Evolutionary conservation across 805 yeast genomes (phyloP), one percentile per base, ranked within the genome.

Genomic region (Vanderwaltozyma tropicalis): DNA sequence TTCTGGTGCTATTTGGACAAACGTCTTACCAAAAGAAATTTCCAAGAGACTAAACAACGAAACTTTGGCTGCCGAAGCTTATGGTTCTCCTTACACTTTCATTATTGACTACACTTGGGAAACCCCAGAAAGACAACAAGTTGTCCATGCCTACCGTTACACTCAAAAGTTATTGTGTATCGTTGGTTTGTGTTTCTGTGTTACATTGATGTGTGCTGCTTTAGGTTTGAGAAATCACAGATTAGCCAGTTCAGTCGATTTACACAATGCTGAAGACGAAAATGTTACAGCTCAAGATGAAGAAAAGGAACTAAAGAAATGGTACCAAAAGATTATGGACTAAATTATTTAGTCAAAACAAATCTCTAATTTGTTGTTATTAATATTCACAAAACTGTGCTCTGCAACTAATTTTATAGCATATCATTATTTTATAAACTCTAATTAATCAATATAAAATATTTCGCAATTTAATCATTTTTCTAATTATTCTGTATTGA

Each of bases 1-100:
- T 18, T 68, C 83, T 16, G 86, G 85, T 46, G 84, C 85, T 22
- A 66, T 80, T 31, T 80, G 85, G 85, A 72, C 82, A 12, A 74
- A 78, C 45, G 50, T 62, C 12, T 61, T 77, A 49, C 78, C 74
- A 40, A 46, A 47, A 19, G 57, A 67, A 44, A 61, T 77, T 25
- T 40, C 44, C 20, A 59, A 61, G 33, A 49, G 67, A 38, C 43
- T 71, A 10, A 50, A 53, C 16, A 50, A 61, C 36, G 30, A 56
- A 2, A 42, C 51, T 16, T 41, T 66, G 8, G 68, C 68, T 10
- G 49, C 61, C 0, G 35, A 39, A 3, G 76, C 76, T 5, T 76
- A 74, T 46, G 64, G 64, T 5, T 53, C 66, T 12, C 85, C 85
- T 19, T 64, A 65, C 45, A 58, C 65, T 0, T 76, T 72, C 44